Evolutionary conservation across 371 early-diverging fungal genomes (phyloP).

Genomic region (Dichotomocladium elegans): DNA sequence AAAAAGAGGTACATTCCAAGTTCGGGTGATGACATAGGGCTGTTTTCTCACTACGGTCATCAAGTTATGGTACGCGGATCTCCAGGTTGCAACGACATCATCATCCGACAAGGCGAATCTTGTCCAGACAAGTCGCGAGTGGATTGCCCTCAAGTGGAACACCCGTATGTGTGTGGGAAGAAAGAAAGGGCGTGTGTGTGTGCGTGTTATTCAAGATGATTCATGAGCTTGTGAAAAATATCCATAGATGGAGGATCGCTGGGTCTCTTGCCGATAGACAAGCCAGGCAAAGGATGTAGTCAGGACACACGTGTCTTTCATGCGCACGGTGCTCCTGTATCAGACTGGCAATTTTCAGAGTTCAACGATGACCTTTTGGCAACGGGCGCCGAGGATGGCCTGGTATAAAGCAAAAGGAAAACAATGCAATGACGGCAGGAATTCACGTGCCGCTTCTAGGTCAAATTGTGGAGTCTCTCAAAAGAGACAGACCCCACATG

Average conservation of each 20-base stretch:
- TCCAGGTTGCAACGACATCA: constrained; percentile 38
- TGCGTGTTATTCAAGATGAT: not conserved
- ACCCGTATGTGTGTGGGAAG: constrained; percentile 29
- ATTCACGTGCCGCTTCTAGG: constrained; percentile 1
- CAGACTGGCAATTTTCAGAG: constrained; percentile 57
- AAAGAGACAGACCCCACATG: constrained; percentile 7
- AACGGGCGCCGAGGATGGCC: constrained; percentile 54
- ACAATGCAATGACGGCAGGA: not conserved
- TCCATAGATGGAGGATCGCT: constrained; percentile 37
- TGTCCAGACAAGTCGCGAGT: constrained; percentile 40
- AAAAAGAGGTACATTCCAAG: constrained; percentile 43
- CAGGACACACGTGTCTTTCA: constrained; percentile 30
- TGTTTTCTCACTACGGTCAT: not conserved
- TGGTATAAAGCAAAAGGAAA: constrained; percentile 22
- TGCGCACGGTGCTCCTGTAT: constrained; percentile 40
- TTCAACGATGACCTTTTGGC: constrained; percentile 43
- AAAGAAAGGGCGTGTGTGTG: constrained; percentile 1
- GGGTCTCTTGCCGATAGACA: constrained; percentile 36
- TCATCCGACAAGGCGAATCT: constrained; percentile 47
- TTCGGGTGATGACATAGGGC: not conserved
- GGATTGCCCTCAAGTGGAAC: constrained; percentile 50
- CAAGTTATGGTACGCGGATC: constrained; percentile 56
- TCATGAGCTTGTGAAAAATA: no score
- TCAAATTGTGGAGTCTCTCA: constrained; percentile 41
- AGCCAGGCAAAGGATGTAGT: constrained; percentile 41